These are phyloP conservation scores for Phytophthora cryptogea DNA, from an alignment of 352 stramenopile genomes.

Conservation along the genomic window DNA sequence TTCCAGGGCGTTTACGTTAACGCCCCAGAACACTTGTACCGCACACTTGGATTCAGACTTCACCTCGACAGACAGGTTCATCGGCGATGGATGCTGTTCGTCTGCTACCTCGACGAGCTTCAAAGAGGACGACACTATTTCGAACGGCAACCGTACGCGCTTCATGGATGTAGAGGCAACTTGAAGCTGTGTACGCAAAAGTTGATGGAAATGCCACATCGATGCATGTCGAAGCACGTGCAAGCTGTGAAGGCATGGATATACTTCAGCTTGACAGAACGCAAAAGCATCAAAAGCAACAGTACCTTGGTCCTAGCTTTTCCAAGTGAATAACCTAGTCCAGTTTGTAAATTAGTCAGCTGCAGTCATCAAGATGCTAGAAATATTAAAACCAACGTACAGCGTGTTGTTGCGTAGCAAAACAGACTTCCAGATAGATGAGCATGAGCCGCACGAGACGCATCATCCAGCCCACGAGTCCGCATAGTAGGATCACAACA, in stretches of 20 bases:
- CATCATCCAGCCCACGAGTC: slow-evolving; percentile 47
- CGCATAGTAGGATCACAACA: slow-evolving; percentile 47
- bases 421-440: slow-evolving; percentile 44
- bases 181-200: slow-evolving; percentile 54
- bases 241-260: slow-evolving; percentile 34
- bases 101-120: slow-evolving; percentile 12
- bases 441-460: slow-evolving; percentile 47
- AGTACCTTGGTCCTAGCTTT: slow-evolving; percentile 37
- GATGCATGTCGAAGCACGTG: slow-evolving; percentile 51
- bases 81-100: slow-evolving; percentile 3
- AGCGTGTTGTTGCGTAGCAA: slow-evolving; percentile 42
- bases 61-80: slow-evolving; percentile 35
- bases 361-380: not conserved
- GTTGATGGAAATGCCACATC: slow-evolving; percentile 72
- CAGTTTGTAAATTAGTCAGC: slow-evolving; percentile 1
- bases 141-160: slow-evolving; percentile 49
- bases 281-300: not conserved
- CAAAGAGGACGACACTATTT: slow-evolving; percentile 43
- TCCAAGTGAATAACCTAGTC: slow-evolving; percentile 32
- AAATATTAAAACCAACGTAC: slow-evolving; percentile 30
- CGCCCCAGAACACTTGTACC: slow-evolving; percentile 45
- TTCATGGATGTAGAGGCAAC: slow-evolving; percentile 40
- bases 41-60: slow-evolving; percentile 23
- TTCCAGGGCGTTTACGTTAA: slow-evolving; percentile 35
- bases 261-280: not conserved